Percentiles rank a stretch among this genome's conserved stretches.
phyloP scores from a whole-genome alignment of 306 rosid species.

The Cercis canadensis region DNA sequence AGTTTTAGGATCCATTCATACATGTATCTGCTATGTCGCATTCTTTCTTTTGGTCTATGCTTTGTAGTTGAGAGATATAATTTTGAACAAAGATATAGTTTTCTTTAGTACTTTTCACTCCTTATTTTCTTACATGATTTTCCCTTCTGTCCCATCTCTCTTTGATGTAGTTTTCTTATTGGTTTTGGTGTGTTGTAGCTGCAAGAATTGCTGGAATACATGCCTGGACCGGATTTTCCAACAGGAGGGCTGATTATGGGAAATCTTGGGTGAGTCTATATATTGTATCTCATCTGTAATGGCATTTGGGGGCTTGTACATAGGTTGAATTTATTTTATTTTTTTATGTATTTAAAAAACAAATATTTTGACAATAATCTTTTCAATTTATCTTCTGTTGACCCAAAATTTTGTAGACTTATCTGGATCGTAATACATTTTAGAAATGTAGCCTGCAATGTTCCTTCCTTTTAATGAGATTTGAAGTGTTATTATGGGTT shows the following conservation, averaged over 20 bases:
- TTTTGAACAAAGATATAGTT: neutral
- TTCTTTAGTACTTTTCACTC: constrained; percentile 13
- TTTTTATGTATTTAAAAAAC: neutral
- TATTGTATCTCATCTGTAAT: neutral
- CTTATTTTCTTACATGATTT: neutral
- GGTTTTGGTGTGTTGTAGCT: constrained; percentile 56
- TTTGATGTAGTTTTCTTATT: constrained; percentile 14
- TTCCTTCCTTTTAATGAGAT: constrained; percentile 28
- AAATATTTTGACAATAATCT: neutral
- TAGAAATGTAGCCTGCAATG: constrained; percentile 5
- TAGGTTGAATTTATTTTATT: neutral
- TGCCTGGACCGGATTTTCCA: constrained; percentile 99
- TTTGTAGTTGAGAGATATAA: neutral
- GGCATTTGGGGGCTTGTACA: constrained; percentile 2
- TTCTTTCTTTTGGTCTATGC: neutral
- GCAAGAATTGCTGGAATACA: constrained; percentile 98
- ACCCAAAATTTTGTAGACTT: constrained; percentile 4
- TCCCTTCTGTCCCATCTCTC: neutral
- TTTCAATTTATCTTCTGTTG: neutral
- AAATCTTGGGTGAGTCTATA: constrained; percentile 75
- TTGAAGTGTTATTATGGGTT: constrained; percentile 22
- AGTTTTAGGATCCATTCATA: neutral
- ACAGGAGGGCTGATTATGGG: constrained; percentile 99
- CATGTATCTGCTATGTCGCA: neutral
- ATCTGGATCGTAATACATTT: neutral